Percentiles rank a stretch among this genome's conserved stretches.
Conservation (phyloP, 2,329 filamentous ascomycete genomes). For the Leptographium flavum region DNA sequence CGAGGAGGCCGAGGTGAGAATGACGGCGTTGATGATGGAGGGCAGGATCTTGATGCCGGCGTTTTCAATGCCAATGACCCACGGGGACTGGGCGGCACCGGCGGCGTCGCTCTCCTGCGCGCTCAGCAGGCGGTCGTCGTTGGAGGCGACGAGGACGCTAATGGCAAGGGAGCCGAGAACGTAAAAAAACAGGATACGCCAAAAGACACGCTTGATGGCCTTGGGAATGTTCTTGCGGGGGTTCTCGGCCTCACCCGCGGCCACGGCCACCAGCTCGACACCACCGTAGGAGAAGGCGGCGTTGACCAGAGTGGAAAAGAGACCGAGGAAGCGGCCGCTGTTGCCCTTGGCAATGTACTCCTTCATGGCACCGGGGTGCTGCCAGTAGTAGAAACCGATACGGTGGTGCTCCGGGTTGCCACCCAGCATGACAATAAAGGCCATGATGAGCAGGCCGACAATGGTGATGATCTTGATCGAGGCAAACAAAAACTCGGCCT, state of each 20-base stretch:
- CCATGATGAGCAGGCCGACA: slow-evolving; percentile 41
- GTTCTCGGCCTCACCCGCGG: slow-evolving; percentile 54
- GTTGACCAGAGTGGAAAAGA: slow-evolving; percentile 12
- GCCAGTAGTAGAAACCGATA: slow-evolving; percentile 41
- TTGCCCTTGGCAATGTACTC: slow-evolving; percentile 23
- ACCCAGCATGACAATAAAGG: slow-evolving; percentile 41
- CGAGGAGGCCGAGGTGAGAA: slow-evolving; percentile 42
- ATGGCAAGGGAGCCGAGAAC: slow-evolving; percentile 47
- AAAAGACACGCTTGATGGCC: slow-evolving; percentile 46
- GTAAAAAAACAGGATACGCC: slow-evolving; percentile 49
- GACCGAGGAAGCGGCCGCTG: slow-evolving; percentile 19
- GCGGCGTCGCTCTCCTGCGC: slow-evolving; percentile 28
- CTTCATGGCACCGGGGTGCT: slow-evolving; percentile 19
- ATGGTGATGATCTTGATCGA: slow-evolving; percentile 45
- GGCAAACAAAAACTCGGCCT: slow-evolving; percentile 25
- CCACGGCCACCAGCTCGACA: slow-evolving; percentile 45
- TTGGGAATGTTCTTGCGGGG: slow-evolving; percentile 49
- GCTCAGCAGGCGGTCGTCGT: slow-evolving; percentile 38
- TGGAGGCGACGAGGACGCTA: slow-evolving; percentile 50
- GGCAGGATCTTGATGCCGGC: slow-evolving; percentile 49
- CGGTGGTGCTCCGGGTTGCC: slow-evolving; percentile 36
- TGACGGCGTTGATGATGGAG: slow-evolving; percentile 47
- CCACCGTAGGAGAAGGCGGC: slow-evolving; percentile 25
- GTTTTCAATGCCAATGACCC: slow-evolving; percentile 52
- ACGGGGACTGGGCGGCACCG: slow-evolving; percentile 39